Base-by-base conservation (phyloP, 768 basidiomycete genomes). In the Leccinum fibrillosum region DNA sequence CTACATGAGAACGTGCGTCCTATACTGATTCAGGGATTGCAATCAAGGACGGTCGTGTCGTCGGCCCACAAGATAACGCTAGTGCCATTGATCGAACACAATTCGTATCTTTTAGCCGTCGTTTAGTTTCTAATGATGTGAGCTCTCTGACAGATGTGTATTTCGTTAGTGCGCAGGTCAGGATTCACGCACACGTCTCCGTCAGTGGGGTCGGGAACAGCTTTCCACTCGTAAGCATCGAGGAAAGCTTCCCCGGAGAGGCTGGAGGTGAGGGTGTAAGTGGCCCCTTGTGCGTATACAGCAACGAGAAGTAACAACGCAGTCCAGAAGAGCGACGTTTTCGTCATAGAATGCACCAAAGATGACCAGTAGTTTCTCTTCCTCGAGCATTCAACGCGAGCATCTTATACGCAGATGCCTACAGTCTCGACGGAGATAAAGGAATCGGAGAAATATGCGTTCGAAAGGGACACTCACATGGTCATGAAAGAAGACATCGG, bases 51-150 rank as follows among this genome's bases (percentile, higher is more conserved):
- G 10, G 74, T 70, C 11, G 64, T 73, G 45, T 59, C 45, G 52
- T 76, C 74, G 2, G 72, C 67, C 21, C 74, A 65, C 42, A 76
- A 55, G 21, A 60, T 67, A n/a, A 75, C 62, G 47, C 55, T 59
- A 53, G 80, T 71, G 17, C 75, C 76, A 15, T 75, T 75, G 2
- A 84, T 75, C 62, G 74, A 85, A 0, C 83, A 85, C 37, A 90
- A 67, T 62, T 87, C 86, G 57, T 79, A 69, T 11, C 72, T 70
- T 21, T 75, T 60, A 1, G 88, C 86, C 0, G 82, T 84, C 0
- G 68, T 63, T 56, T 80, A 81, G 62, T 76, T 76, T 28, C 75
- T 78, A 61, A n/a, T 45, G 9, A 50, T 45, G 11, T 7, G 9
- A 28, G 37, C 4, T 12, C 2, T 42, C 49, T 51, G 37, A 42